phyloP scores from a whole-genome alignment of 441 rosid species.

The Breynia disticha region DNA sequence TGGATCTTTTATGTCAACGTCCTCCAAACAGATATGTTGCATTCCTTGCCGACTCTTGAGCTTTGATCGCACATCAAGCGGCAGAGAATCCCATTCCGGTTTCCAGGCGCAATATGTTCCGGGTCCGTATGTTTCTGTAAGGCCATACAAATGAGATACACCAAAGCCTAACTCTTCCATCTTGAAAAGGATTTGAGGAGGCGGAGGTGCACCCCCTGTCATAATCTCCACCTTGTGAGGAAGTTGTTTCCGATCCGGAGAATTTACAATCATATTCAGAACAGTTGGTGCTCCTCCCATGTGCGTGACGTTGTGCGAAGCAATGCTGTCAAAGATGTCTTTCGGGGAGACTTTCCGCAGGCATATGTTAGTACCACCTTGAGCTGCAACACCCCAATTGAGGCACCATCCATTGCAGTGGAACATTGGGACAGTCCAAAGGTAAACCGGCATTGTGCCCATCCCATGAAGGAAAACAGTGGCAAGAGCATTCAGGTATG shows the following conservation, averaged over 20 bases:
- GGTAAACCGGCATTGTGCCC: constrained; percentile 37
- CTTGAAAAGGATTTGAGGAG: constrained; percentile 43
- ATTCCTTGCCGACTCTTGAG: constrained; percentile 55
- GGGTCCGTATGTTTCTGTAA: constrained; percentile 70
- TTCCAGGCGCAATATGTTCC: constrained; percentile 57
- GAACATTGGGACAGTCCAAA: constrained; percentile 73
- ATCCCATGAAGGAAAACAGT: constrained; percentile 39
- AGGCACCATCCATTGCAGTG: constrained; percentile 82
- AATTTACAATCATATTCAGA: constrained; percentile 51
- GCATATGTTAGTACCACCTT: constrained; percentile 60
- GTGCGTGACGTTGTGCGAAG: constrained; percentile 45
- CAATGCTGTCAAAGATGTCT: constrained; percentile 39
- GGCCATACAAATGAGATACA: constrained; percentile 50
- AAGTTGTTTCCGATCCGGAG: constrained; percentile 34
- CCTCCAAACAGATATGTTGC: constrained; percentile 48
- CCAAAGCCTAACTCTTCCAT: constrained; percentile 58
- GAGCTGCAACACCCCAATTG: constrained; percentile 53
- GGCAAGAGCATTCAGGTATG: constrained; percentile 59
- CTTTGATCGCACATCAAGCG: constrained; percentile 34
- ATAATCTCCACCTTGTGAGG: constrained; percentile 42
- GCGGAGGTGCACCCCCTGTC: constrained; percentile 66
- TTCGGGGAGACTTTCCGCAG: constrained; percentile 44
- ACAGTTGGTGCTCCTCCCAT: constrained; percentile 71
- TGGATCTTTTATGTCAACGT: constrained; percentile 45
- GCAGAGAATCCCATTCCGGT: constrained; percentile 57